Conservation (phyloP, 2,329 filamentous ascomycete genomes). For the Penicillium sp. region DNA sequence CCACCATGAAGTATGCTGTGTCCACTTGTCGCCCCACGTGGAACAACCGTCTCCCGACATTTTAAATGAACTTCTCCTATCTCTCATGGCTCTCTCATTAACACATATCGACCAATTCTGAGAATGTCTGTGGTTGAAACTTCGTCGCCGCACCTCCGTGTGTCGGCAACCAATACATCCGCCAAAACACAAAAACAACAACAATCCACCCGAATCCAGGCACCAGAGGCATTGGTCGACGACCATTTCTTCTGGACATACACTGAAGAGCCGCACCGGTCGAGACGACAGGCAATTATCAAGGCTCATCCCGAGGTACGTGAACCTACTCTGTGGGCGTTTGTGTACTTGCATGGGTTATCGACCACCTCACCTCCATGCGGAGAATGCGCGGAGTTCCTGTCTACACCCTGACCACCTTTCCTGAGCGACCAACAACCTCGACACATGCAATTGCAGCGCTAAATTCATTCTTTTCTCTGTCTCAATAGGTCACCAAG, state of each 20-base stretch:
- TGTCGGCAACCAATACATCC: slow-evolving; percentile 31
- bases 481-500: slow-evolving; percentile 74
- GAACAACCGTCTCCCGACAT: slow-evolving; percentile 30
- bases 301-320: slow-evolving; percentile 92
- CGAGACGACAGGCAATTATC: slow-evolving; percentile 87
- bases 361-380: not conserved
- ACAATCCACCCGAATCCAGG: slow-evolving; percentile 26
- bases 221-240: slow-evolving; percentile 35
- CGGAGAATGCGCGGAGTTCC: slow-evolving; percentile 5
- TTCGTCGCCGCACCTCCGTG: slow-evolving; percentile 33
- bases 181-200: slow-evolving; percentile 18
- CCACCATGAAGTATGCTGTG: slow-evolving; percentile 16
- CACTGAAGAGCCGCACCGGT: slow-evolving; percentile 94
- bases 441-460: slow-evolving; percentile 8
- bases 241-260: slow-evolving; percentile 96
- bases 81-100: slow-evolving; percentile 9
- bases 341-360: not conserved
- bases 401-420: slow-evolving; percentile 3
- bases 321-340: not conserved
- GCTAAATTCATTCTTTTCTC: slow-evolving; percentile 13
- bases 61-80: slow-evolving; percentile 15
- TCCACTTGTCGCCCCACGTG: slow-evolving; percentile 41
- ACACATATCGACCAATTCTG: slow-evolving; percentile 10
- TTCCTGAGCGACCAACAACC: slow-evolving; percentile 1
- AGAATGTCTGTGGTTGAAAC: slow-evolving; percentile 34